Evolutionary conservation across 2,329 filamentous ascomycete genomes (phyloP).

Genomic region (Dactylellina sp.): DNA sequence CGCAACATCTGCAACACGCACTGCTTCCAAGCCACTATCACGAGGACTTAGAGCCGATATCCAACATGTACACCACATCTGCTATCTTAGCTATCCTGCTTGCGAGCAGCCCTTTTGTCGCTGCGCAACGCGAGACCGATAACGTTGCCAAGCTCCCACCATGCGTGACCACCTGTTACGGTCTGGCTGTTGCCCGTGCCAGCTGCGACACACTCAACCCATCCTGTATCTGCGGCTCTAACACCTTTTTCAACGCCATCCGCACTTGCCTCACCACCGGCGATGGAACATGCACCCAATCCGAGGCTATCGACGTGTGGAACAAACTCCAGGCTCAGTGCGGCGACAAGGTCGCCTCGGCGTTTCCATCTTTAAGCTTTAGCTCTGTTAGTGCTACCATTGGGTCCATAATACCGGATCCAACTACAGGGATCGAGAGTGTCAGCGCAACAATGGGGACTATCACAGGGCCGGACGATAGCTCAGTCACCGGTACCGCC

Average conservation of each 20-base stretch:
- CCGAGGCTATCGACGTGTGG: slow-evolving; percentile 37
- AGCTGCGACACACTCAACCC: slow-evolving; percentile 51
- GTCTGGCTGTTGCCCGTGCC: slow-evolving; percentile 43
- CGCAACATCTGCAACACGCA: slow-evolving; percentile 26
- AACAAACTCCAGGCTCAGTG: slow-evolving; percentile 47
- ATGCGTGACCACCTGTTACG: slow-evolving; percentile 47
- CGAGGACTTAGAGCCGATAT: neutral
- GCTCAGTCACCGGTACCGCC: neutral
- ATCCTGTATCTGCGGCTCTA: slow-evolving; percentile 50
- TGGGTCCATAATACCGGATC: slow-evolving; percentile 18
- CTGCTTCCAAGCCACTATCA: too few relatives aligned
- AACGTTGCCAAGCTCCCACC: slow-evolving; percentile 26
- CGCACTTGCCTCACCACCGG: slow-evolving; percentile 37
- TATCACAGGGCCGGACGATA: slow-evolving; percentile 18
- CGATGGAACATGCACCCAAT: slow-evolving; percentile 40
- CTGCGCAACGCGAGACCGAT: slow-evolving; percentile 32
- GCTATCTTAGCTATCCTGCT: slow-evolving; percentile 19
- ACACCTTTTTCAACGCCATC: slow-evolving; percentile 42
- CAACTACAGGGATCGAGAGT: slow-evolving; percentile 1
- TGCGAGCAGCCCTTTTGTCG: slow-evolving; percentile 7
- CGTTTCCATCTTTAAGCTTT: slow-evolving; percentile 36
- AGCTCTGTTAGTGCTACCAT: slow-evolving; percentile 19
- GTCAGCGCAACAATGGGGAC: slow-evolving; percentile 36
- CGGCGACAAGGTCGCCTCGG: slow-evolving; percentile 36
- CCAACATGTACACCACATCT: slow-evolving; percentile 34